Conservation (phyloP, 768 basidiomycete genomes). For the Suillus cothurnatus region DNA sequence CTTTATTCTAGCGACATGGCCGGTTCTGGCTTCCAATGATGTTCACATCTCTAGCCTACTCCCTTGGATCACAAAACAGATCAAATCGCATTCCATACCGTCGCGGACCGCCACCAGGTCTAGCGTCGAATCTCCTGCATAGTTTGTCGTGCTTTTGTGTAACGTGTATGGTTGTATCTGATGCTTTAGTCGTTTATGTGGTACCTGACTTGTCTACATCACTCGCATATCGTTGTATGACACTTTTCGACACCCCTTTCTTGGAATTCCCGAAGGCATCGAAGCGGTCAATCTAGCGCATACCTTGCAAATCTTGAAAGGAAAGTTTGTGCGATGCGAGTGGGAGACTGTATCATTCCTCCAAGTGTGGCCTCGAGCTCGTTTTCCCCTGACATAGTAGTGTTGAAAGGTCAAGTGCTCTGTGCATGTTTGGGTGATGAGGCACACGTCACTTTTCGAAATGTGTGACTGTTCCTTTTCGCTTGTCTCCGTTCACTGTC, state of each 20-base stretch:
- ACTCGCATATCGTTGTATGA: background rate
- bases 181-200: background rate
- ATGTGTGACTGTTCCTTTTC: background rate
- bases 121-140: background rate
- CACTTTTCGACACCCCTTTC: background rate
- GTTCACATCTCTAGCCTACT: background rate
- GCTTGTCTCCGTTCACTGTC: too few species aligned
- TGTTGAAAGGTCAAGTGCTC: background rate
- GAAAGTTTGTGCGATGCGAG: background rate
- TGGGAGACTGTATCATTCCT: background rate
- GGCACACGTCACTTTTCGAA: background rate
- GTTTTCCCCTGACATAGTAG: background rate
- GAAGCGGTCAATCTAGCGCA: background rate
- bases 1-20: conserved; percentile 3
- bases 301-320: background rate
- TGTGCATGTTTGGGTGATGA: too few species aligned
- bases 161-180: background rate
- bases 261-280: background rate
- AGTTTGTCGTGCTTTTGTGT: background rate
- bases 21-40: conserved; percentile 30
- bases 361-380: background rate
- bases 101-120: background rate
- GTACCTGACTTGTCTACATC: background rate
- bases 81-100: background rate
- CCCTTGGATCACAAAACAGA: background rate